Evolutionary conservation across 768 basidiomycete genomes (phyloP), one percentile per base, ranked within the genome.

Genomic region (Infundibulicybe gibba): DNA sequence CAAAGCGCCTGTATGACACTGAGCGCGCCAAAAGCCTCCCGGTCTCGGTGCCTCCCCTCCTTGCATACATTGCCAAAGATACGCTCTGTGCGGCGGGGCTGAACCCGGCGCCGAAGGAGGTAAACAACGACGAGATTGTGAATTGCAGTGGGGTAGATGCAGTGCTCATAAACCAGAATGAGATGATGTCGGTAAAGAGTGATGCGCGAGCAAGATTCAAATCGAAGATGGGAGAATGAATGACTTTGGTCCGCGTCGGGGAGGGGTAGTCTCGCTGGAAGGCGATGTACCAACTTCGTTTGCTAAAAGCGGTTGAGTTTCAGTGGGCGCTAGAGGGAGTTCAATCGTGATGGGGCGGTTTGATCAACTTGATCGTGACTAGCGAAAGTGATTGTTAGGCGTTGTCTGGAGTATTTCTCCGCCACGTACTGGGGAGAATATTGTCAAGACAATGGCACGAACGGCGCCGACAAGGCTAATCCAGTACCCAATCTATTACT

Each of bases 21-120:
- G 48, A 94, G 54, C 3, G 82, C 90, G 11, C 90, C 93, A 57
- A 93, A 94, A 97, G 69, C 54, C 70, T 74, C 2, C 91, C 93
- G 11, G 74, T 69, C 56, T 92, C 87, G 12, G 70, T 71, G 2
- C 81, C 77, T 1, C 76, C 77, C 15, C 69, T 67, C n/a, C 64
- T 64, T 21, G 66, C 66, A 50, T 84, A 88, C 39, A 89, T 58
- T 17, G 85, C 78, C 37, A 94, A 65, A 3, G 90, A 82, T 32
- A 91, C 74, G 16, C 85, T 85, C 47, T 89, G 83, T 6, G 77
- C 49, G 1, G 87, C 81, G 8, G 93, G 90, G 17, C 58, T 61
- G 48, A 85, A 79, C 1, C 85, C 89, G 0, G 71, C 60, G 0
- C 81, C 81, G 17, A 91, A 66, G n/a, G 85, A 70, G 15, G 71